phyloP scores from a whole-genome alignment of 305 asterid genomes.

The Solanum aculeatissimum region DNA sequence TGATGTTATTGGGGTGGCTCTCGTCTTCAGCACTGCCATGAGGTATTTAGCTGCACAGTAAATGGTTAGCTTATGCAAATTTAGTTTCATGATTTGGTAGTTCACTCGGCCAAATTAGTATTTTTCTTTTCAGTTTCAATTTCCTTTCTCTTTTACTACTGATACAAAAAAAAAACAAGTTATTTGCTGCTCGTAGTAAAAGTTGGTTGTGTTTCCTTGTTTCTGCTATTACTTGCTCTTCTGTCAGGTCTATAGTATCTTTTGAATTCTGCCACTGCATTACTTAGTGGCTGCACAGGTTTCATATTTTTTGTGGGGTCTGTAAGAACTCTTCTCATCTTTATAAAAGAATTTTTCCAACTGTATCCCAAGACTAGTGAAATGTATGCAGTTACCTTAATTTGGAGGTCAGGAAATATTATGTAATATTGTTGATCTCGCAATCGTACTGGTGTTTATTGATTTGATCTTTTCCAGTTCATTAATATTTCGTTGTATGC shows the following conservation, averaged over 20 bases:
- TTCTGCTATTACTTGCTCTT: background rate
- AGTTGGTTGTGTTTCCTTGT: background rate
- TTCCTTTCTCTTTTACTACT: background rate
- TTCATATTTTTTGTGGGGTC: background rate
- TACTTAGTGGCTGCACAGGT: background rate
- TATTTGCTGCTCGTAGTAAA: background rate
- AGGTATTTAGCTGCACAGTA: constrained; percentile 34
- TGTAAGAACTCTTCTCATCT: background rate
- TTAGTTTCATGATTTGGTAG: background rate
- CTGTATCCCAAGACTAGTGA: background rate
- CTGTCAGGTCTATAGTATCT: background rate
- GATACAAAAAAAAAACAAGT: too few species aligned
- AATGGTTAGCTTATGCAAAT: background rate
- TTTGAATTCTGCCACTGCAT: background rate
- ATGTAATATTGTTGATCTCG: background rate
- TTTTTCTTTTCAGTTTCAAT: background rate
- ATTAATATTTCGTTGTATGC: constrained; percentile 8
- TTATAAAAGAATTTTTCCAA: background rate
- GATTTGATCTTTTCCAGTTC: background rate
- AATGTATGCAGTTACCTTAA: background rate
- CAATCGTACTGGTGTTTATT: background rate
- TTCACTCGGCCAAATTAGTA: background rate
- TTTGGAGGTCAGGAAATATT: background rate
- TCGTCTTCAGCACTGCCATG: constrained; percentile 69
- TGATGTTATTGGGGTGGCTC: constrained; percentile 91